phyloP scores from a whole-genome alignment of 1,139 yeast genomes.

The Nakaseomyces bracarensis region DNA sequence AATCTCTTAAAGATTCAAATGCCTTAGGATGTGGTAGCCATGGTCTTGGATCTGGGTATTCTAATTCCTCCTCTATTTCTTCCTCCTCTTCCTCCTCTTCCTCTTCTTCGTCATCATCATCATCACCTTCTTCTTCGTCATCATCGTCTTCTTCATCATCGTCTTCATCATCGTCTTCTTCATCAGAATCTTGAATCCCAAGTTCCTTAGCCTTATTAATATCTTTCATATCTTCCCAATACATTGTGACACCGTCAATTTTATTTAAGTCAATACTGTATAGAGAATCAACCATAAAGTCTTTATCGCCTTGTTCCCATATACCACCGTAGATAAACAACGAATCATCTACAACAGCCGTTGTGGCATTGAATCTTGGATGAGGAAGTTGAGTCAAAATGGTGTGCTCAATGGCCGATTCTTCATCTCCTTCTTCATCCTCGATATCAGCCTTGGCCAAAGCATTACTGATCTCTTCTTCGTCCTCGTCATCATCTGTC shows the following conservation, averaged over 20 bases:
- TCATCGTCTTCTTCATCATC: conserved; percentile 52
- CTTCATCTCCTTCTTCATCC: conserved; percentile 30
- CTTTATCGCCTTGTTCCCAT: conserved; percentile 82
- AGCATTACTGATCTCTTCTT: conserved; percentile 36
- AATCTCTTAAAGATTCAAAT: conserved; percentile 76
- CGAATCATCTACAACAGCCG: conserved; percentile 78
- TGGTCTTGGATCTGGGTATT: conserved; percentile 83
- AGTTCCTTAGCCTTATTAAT: conserved; percentile 48
- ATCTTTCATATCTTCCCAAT: conserved; percentile 77
- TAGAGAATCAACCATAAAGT: conserved; percentile 73
- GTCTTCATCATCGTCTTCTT: conserved; percentile 58
- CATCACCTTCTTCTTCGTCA: conserved; percentile 44
- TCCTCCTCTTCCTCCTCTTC: conserved; percentile 57
- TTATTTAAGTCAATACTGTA: conserved; percentile 80
- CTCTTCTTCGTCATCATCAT: conserved; percentile 45
- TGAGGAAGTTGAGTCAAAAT: conserved; percentile 65
- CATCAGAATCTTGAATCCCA: conserved; percentile 53
- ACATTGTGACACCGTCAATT: conserved; percentile 78
- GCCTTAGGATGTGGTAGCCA: conserved; percentile 97
- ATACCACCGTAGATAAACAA: conserved; percentile 88
- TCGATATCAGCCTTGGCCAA: conserved; percentile 31
- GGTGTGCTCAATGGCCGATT: conserved; percentile 36
- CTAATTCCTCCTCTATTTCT: conserved; percentile 46
- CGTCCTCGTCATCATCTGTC: conserved; percentile 42
- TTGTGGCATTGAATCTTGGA: conserved; percentile 77